Conservation (phyloP, 768 basidiomycete species). For the Mycena albidolilacea region DNA sequence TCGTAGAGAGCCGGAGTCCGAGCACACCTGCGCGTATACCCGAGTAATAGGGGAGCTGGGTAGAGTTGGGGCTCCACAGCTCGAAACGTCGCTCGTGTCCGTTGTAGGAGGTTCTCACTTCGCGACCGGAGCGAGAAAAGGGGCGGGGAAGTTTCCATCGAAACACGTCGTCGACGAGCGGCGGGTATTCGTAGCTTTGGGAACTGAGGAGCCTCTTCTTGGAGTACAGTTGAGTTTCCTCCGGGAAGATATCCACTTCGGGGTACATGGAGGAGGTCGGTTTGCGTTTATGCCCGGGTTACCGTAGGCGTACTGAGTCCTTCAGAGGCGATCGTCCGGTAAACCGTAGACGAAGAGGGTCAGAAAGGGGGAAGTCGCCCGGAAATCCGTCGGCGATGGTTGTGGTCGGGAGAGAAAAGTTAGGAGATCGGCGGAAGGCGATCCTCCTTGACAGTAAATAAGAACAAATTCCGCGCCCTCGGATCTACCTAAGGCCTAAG, state of each 20-base stretch:
- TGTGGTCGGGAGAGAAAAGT: background rate
- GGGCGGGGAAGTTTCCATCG: too few relatives aligned
- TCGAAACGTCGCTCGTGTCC: background rate
- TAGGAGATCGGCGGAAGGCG: background rate
- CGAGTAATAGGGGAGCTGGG: background rate
- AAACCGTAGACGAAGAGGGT: background rate
- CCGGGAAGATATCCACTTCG: too few relatives aligned
- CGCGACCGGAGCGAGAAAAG: background rate
- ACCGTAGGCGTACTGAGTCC: too few relatives aligned
- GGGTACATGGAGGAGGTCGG: background rate
- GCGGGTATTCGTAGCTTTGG: too few relatives aligned
- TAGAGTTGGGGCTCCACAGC: background rate
- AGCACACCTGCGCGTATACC: background rate
- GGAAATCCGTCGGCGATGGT: background rate
- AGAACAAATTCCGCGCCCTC: too few relatives aligned
- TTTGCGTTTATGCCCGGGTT: background rate
- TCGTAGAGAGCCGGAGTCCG: background rate
- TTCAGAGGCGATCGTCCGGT: background rate
- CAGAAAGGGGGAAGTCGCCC: too few relatives aligned
- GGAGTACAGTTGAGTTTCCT: background rate
- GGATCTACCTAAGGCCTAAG: too few relatives aligned
- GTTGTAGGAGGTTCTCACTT: background rate
- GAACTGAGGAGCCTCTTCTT: background rate
- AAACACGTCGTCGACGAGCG: background rate
- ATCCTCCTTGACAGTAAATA: background rate